Base-by-base conservation (phyloP, 2,329 filamentous ascomycete species). In the Botrytis squamosa region DNA sequence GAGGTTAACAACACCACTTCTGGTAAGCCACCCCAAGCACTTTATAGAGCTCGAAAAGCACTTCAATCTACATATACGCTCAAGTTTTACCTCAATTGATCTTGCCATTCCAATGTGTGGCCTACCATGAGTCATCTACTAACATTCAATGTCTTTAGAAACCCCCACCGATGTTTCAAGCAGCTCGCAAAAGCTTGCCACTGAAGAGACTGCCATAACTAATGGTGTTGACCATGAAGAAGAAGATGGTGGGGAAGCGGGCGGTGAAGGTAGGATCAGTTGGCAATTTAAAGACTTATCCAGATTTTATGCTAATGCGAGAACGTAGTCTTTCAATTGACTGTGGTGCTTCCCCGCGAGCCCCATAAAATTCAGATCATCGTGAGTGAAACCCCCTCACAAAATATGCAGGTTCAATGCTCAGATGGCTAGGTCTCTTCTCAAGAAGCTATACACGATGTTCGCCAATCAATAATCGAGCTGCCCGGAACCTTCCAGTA, bases 361-460 rank as follows among this genome's bases (percentile, higher is more conserved):
- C 90, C 93, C 20, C 88, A 90, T 79, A 91, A 93, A 83, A 92
- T 97, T 80, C 90, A 95, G 82, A 90, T 98, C 78, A 95, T 94
- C 89, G 94, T 97, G 83, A 84, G 88, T 85, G 63, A 40, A 57
- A 18, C 14, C 49, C 44, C 57, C 44, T 63, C 49, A 63, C n/a
- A 73, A 46, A 49, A 73, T 69, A 25, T 46, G 29, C 20, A 18
- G 36, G 25, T 16, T 59, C 75, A 36, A 49, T 74, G 36, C 79
- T 82, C 74, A 83, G 76, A 74, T 73, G 73, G 75, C 46, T 79
- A 96, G 93, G 93, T 97, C 73, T 95, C 94, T 60, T 91, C 91
- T 77, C 93, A 97, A 86, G 97, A 99, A 85, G 95, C 98, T 83
- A 92, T 98, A 75, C 96, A 98, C 84, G 96, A 99, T 86, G 91